Evolutionary conservation across 2,329 filamentous ascomycete species (phyloP).

Genomic region (Acrocalymma vagum): DNA sequence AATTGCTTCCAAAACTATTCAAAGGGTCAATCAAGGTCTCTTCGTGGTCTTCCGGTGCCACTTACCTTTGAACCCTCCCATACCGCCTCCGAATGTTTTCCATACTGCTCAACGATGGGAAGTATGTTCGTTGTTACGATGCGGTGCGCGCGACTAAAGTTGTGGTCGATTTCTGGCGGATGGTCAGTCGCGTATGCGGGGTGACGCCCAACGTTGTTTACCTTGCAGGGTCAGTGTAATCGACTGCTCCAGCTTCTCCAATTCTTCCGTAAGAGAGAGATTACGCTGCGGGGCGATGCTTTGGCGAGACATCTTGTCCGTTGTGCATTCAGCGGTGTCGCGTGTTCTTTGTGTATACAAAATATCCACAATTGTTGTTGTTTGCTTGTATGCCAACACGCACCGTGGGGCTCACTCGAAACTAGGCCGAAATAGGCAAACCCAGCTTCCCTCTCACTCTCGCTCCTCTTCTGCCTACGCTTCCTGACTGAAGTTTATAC

Average conservation of each 20-base stretch:
- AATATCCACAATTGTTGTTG: no score
- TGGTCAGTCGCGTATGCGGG: constrained; percentile 35
- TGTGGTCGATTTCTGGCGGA: constrained; percentile 93
- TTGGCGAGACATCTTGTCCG: constrained; percentile 58
- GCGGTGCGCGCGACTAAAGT: constrained; percentile 95
- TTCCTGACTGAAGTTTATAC: no score
- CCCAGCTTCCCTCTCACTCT: no score
- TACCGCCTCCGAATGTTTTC: constrained; percentile 89
- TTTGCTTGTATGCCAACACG: no score
- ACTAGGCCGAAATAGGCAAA: no score
- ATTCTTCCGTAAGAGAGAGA: constrained; percentile 88
- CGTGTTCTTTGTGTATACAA: no score
- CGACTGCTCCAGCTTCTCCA: constrained; percentile 94
- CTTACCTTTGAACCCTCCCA: constrained; percentile 94
- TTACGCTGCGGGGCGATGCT: constrained; percentile 60
- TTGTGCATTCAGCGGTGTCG: constrained; percentile 3
- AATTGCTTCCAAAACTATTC: constrained; percentile 99
- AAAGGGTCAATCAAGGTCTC: constrained; percentile 11
- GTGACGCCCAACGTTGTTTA: constrained; percentile 29
- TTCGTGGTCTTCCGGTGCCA: not conserved
- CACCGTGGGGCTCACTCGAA: no score
- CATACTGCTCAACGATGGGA: constrained; percentile 93
- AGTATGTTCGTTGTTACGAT: constrained; percentile 95
- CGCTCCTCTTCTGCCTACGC: no score
- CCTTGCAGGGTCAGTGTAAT: constrained; percentile 96